Evolutionary conservation across 306 rosid genomes (phyloP).

Genomic region (Pyrus pyrifolia): DNA sequence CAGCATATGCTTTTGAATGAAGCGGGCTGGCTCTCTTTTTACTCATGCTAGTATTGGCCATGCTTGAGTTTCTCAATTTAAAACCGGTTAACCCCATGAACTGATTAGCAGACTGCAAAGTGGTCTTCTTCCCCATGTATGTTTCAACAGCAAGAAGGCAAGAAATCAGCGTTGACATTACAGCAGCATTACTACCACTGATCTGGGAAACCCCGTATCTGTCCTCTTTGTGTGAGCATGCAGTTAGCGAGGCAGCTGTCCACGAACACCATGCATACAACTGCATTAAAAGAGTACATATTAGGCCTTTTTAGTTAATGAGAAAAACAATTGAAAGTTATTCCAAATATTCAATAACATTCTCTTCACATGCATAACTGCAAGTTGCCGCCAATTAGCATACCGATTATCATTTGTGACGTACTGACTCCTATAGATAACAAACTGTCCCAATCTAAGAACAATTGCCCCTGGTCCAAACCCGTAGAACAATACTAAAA

Average conservation of each 20-base stretch:
- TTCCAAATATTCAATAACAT: background rate
- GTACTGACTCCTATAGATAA: background rate
- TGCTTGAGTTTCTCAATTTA: slow-evolving; percentile 66
- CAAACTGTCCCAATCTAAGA: background rate
- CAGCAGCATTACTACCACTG: slow-evolving; percentile 79
- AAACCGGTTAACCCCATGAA: slow-evolving; percentile 68
- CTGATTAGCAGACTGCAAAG: slow-evolving; percentile 48
- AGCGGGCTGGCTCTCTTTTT: slow-evolving; percentile 59
- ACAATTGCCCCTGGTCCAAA: background rate
- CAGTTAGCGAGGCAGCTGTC: slow-evolving; percentile 64
- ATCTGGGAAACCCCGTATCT: slow-evolving; percentile 86
- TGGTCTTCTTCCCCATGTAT: slow-evolving; percentile 88
- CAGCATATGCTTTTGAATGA: slow-evolving; percentile 73
- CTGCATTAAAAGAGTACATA: slow-evolving; percentile 25
- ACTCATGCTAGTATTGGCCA: slow-evolving; percentile 39
- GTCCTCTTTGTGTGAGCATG: slow-evolving; percentile 64
- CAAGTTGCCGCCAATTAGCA: background rate
- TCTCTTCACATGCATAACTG: background rate
- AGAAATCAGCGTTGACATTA: slow-evolving; percentile 62
- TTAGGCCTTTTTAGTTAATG: background rate
- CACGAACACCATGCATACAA: slow-evolving; percentile 79
- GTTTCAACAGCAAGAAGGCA: slow-evolving; percentile 86
- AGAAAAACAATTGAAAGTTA: background rate
- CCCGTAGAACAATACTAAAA: background rate
- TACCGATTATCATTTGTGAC: background rate